phyloP scores from a whole-genome alignment of 331 rosid genomes.

The Pyrus hybrid region DNA sequence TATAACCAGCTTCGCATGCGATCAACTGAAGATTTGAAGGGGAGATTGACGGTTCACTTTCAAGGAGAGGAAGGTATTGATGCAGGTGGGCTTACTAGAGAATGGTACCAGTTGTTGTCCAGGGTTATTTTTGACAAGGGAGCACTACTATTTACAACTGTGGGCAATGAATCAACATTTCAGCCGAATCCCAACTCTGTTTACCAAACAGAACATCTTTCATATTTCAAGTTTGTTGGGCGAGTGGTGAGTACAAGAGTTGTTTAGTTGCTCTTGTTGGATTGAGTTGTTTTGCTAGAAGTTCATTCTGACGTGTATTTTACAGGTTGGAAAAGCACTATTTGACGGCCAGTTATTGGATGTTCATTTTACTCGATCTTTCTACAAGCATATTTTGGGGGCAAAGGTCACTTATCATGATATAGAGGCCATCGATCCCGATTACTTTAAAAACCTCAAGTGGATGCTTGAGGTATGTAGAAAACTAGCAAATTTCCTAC shows the following conservation, averaged over 20 bases:
- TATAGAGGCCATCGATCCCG: slow-evolving; percentile 99
- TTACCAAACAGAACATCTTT: slow-evolving; percentile 95
- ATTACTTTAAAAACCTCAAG: slow-evolving; percentile 78
- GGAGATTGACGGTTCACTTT: slow-evolving; percentile 93
- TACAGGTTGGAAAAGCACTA: slow-evolving; percentile 95
- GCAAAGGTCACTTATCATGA: slow-evolving; percentile 96
- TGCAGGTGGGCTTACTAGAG: slow-evolving; percentile 99
- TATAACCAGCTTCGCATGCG: slow-evolving; percentile 97
- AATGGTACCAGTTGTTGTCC: slow-evolving; percentile 93
- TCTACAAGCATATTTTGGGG: slow-evolving; percentile 91
- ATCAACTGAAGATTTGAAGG: slow-evolving; percentile 75
- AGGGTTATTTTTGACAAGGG: slow-evolving; percentile 97
- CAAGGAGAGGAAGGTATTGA: slow-evolving; percentile 99
- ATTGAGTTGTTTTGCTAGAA: slow-evolving; percentile 6
- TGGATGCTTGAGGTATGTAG: slow-evolving; percentile 96
- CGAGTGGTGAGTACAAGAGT: slow-evolving; percentile 78
- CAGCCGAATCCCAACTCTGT: slow-evolving; percentile 99
- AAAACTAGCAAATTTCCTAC: background rate
- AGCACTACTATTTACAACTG: slow-evolving; percentile 89
- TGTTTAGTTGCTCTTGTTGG: slow-evolving; percentile 14
- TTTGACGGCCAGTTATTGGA: slow-evolving; percentile 96
- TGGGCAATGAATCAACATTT: slow-evolving; percentile 93
- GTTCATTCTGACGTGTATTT: slow-evolving; percentile 6
- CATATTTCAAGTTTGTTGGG: slow-evolving; percentile 97
- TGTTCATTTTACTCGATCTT: slow-evolving; percentile 96